Conservation (phyloP, 768 basidiomycete genomes). For the Mycena epipterygia region DNA sequence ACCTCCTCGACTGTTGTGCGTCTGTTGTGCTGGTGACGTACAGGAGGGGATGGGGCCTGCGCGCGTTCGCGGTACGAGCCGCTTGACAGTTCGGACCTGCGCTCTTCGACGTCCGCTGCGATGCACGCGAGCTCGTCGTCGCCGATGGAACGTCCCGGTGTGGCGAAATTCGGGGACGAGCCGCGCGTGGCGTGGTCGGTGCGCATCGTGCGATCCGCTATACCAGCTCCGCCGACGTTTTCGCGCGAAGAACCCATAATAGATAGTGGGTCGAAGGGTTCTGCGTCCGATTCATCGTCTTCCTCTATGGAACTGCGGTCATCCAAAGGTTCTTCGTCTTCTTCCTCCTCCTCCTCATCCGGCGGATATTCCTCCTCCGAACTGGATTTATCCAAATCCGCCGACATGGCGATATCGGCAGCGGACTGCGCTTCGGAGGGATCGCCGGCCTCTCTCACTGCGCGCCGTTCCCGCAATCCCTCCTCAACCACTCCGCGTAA, state of each 20-base stretch:
- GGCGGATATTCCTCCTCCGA: conserved; percentile 41
- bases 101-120: conserved; percentile 75
- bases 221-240: conserved; percentile 20
- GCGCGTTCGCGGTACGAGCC: conserved; percentile 23
- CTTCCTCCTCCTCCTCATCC: conserved; percentile 47
- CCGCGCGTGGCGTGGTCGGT: conserved; percentile 69
- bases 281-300: conserved; percentile 40
- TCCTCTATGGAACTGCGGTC: conserved; percentile 32
- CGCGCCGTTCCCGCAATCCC: conserved; percentile 81
- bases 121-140: conserved; percentile 74
- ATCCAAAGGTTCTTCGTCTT: conserved; percentile 36
- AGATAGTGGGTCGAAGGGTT: conserved; percentile 52
- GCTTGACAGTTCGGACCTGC: conserved; percentile 61
- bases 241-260: conserved; percentile 48
- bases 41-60: conserved; percentile 23
- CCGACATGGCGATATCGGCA: conserved; percentile 52
- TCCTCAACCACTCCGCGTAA: conserved; percentile 91
- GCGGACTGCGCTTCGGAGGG: conserved; percentile 39
- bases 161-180: conserved; percentile 47
- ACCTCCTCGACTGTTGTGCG: conserved; percentile 29
- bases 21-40: conserved; percentile 21
- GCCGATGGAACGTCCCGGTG: conserved; percentile 60
- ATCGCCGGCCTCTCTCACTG: conserved; percentile 57
- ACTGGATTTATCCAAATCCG: conserved; percentile 45
- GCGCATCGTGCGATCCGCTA: conserved; percentile 61